Base-by-base conservation (phyloP, 2,329 filamentous ascomycete genomes). In the Beauveria australis region DNA sequence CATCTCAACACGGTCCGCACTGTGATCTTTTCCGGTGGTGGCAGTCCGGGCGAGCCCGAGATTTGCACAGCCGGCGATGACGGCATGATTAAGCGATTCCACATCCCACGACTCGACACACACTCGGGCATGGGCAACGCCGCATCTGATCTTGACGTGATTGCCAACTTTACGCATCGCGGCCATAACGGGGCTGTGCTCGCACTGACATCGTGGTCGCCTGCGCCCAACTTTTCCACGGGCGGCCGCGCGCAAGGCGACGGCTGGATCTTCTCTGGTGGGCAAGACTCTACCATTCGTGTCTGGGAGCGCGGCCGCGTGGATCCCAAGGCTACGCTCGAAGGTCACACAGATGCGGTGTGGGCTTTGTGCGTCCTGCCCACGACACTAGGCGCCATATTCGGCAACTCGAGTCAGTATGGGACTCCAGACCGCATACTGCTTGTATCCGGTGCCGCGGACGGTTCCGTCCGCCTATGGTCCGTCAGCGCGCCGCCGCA, bases 181-280 rank as follows among this genome's bases (percentile, higher is more conserved):
- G 94, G 94, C 10, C 94, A 99, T 70, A 84, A 87, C n/a, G 93
- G 94, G 3, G 86, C 92, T 2, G 92, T 99, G 2, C 89, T 95
- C 46, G 91, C 86, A 48, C 77, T 99, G 28, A 88, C 93, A 0
- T 89, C 93, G 3, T 97, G 91, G 81, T 92, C 91, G 2, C 87
- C 91, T 2, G 88, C 91, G 2, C 89, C 90, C 28, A 94, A 90
- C 69, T 96, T 97, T 71, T 89, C 91, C 8, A 95, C 91, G 19
- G 91, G 92, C 41, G 92, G 92, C 7, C 86, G 92, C 64, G 91
- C 90, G 8, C 86, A 89, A 67, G 93, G 93, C 37, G 94, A 97
- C 67, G 94, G 94, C 30, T 99, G 94, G 94, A 92, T 99, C 65
- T 99, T 99, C 74, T 97, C 93, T 5, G 94, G 94, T 63, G 94